These are phyloP conservation scores for Exophiala mesophila DNA, from an alignment of 2,329 filamentous ascomycete genomes.

Conservation along the genomic window DNA sequence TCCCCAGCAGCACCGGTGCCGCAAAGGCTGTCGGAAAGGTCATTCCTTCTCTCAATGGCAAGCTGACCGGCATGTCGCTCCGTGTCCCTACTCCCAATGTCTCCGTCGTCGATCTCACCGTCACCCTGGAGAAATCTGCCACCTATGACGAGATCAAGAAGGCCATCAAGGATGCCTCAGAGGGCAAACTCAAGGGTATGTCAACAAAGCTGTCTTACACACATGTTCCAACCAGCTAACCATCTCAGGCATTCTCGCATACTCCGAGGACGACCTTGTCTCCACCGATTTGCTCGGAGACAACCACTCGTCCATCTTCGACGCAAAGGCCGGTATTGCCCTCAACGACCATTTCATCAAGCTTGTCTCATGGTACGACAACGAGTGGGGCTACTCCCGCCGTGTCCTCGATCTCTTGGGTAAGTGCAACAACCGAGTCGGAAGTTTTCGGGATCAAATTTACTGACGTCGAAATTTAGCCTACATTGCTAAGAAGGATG, in stretches of 20 bases:
- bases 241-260: slow-evolving; percentile 71
- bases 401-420: slow-evolving; percentile 74
- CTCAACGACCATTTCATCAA: slow-evolving; percentile 99
- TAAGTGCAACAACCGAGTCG: slow-evolving; percentile 30
- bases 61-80: slow-evolving; percentile 99
- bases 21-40: slow-evolving; percentile 99
- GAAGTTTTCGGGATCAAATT: slow-evolving; percentile 9
- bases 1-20: slow-evolving; percentile 97
- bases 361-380: slow-evolving; percentile 97
- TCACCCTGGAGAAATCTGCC: slow-evolving; percentile 82
- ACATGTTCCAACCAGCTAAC: slow-evolving; percentile 20
- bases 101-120: slow-evolving; percentile 96
- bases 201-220: slow-evolving; percentile 14
- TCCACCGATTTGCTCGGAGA: slow-evolving; percentile 92
- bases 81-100: slow-evolving; percentile 98
- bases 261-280: slow-evolving; percentile 97
- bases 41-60: slow-evolving; percentile 95
- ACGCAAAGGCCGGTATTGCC: slow-evolving; percentile 97
- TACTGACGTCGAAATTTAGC: slow-evolving; percentile 40
- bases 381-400: slow-evolving; percentile 99
- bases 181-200: slow-evolving; percentile 80
- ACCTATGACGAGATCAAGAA: slow-evolving; percentile 80
- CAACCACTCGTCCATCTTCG: slow-evolving; percentile 93
- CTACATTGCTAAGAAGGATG: slow-evolving; percentile 75
- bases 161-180: slow-evolving; percentile 78